A percentile compares a stretch with the other conserved stretches of the same genome.
Conservation (phyloP, 176 grass and related monocot genomes). For the Lolium rigidum region DNA sequence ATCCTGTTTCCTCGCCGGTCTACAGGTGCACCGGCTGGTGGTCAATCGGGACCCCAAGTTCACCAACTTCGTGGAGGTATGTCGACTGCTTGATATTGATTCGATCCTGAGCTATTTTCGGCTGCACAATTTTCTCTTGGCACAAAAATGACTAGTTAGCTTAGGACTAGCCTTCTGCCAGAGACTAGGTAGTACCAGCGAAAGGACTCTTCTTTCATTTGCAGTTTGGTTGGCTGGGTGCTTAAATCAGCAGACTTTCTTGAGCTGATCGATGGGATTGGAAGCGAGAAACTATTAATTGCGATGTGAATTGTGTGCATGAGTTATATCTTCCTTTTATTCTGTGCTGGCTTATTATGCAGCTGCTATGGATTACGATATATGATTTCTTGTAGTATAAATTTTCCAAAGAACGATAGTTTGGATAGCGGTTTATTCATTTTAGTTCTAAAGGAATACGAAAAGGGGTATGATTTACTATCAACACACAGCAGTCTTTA, state of each 20-base stretch:
- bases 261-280: background rate
- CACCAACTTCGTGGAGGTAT: conserved; percentile 98
- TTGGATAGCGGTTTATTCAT: too few species aligned
- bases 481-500: background rate
- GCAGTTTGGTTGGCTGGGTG: background rate
- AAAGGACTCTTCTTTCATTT: background rate
- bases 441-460: background rate
- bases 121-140: background rate
- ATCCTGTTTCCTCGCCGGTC: background rate
- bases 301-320: background rate
- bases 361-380: background rate
- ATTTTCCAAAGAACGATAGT: too few species aligned
- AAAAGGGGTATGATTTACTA: background rate
- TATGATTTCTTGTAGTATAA: background rate
- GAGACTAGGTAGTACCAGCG: background rate
- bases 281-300: background rate
- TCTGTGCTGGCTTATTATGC: background rate
- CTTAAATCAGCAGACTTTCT: background rate
- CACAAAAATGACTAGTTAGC: background rate
- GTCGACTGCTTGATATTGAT: conserved; percentile 29
- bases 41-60: conserved; percentile 98
- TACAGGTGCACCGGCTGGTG: conserved; percentile 88
- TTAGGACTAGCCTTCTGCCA: background rate
- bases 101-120: background rate
- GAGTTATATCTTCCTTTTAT: background rate